A percentile compares a stretch with the other conserved stretches of the same genome.
Conservation (phyloP, 129 eudicot genomes). For the Lactuca saligna region DNA sequence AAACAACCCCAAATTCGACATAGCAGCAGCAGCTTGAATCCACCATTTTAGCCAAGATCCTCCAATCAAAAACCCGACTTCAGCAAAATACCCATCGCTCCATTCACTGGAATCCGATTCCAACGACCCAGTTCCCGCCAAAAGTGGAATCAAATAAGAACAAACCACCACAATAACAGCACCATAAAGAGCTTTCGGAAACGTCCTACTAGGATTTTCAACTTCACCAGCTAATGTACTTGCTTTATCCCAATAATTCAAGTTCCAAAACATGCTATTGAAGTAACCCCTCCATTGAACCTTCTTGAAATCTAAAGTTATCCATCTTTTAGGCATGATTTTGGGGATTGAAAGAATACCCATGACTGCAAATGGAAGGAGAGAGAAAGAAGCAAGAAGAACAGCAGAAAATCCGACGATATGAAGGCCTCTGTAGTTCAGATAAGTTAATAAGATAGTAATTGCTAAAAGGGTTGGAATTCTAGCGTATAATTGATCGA, state of each 20-base stretch:
- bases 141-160: conserved; percentile 79
- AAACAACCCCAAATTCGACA: conserved; percentile 89
- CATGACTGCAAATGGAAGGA: conserved; percentile 75
- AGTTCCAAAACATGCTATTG: conserved; percentile 88
- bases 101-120: conserved; percentile 52
- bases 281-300: conserved; percentile 87
- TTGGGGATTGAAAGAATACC: conserved; percentile 64
- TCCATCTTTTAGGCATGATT: conserved; percentile 60
- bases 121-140: conserved; percentile 86
- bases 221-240: conserved; percentile 93
- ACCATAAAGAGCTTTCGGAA: conserved; percentile 78
- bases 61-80: conserved; percentile 86
- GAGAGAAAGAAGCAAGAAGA: conserved; percentile 74
- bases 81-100: conserved; percentile 95
- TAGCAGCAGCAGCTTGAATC: conserved; percentile 90
- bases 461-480: conserved; percentile 67
- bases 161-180: conserved; percentile 68
- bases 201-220: conserved; percentile 65
- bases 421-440: conserved; percentile 81
- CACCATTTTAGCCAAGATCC: conserved; percentile 96
- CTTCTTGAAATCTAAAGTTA: conserved; percentile 50
- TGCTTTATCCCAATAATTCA: conserved; percentile 92
- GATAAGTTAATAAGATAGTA: conserved; percentile 64
- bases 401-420: conserved; percentile 82
- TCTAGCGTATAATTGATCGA: conserved; percentile 50